Conservation (phyloP, 139 green algal species). For the Dunaliella primolecta region DNA sequence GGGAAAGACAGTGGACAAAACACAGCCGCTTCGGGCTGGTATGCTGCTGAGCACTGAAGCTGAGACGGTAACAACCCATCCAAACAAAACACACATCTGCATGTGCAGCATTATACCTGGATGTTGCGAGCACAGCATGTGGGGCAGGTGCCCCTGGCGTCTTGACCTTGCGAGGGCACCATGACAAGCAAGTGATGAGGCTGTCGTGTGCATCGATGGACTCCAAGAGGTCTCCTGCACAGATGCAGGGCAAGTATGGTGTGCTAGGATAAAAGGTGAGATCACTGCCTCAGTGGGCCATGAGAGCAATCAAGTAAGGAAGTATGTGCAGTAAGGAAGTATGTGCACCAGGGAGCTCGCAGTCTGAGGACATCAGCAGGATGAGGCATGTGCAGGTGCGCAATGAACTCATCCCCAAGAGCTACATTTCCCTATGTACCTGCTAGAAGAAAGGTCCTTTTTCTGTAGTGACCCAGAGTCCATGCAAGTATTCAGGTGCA, state of each 20-base stretch:
- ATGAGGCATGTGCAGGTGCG: too few relatives aligned
- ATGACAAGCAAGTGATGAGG: constrained; percentile 26
- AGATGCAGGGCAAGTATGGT: constrained; percentile 4
- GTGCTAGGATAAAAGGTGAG: neutral
- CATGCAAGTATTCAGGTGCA: too few relatives aligned
- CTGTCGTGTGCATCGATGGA: constrained; percentile 15
- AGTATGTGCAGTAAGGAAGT: neutral
- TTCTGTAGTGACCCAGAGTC: too few relatives aligned
- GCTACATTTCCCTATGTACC: too few relatives aligned
- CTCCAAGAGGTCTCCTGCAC: constrained; percentile 2
- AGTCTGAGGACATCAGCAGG: too few relatives aligned
- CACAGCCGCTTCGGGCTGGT: too few relatives aligned
- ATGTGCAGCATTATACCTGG: neutral
- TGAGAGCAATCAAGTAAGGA: neutral
- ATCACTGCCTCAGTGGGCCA: neutral
- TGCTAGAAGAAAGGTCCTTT: too few relatives aligned
- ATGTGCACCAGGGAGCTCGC: neutral
- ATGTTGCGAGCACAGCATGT: constrained; percentile 38
- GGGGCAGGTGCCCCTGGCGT: constrained; percentile 5
- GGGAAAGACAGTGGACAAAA: too few relatives aligned
- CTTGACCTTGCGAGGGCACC: constrained; percentile 12
- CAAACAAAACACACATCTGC: too few relatives aligned
- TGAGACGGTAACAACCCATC: too few relatives aligned
- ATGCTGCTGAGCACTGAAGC: too few relatives aligned
- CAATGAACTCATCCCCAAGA: too few relatives aligned